Evolutionary conservation across 305 asterid genomes (phyloP), one percentile per base, ranked within the genome.

Genomic region (Andrographis paniculata): DNA sequence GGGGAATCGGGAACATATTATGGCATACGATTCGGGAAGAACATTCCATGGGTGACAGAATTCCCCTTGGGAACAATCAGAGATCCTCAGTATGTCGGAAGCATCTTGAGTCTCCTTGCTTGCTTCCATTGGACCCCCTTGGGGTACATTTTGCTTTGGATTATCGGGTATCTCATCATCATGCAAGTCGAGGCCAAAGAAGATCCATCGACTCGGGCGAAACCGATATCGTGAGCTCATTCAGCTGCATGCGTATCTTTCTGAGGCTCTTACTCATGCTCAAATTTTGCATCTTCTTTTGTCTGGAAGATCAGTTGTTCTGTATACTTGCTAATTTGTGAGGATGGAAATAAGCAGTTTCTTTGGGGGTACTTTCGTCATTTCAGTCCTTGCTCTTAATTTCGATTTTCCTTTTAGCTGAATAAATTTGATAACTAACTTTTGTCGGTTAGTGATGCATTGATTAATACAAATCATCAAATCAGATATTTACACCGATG

Each of bases 11-110:
- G 98, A 40, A 82, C 95, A 6, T 89, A 85, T 62, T 89, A 89
- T 52, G 98, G 98, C 1, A 80, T 89, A 21, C 85, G 98, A 14
- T 89, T 89, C 23, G 94, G 94, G 17, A 89, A 80, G 83, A 62
- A 39, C 54, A 63, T 89, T 43, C 92, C 92, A 1, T 85, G 95
- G 98, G 94, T 71, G 52, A 85, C 82, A 0, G 69, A 68, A 43
- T 89, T 85, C 45, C 98, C 95, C 1, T 85, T 89, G 14, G 98
- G 98, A 58, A 84, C 80, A 20, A 73, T 89, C 33, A 65, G 43
- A 1, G 98, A 89, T 72, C 98, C 98, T 52, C 98, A 89, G 68
- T 89, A 89, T 16, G 80, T 82, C 0, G 95, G 98, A 44, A 77
- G 93, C 76, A 64, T 89, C 51, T 8, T 67, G 77, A 82, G 98